Percentiles rank a stretch among this genome's conserved stretches.
Conservation (phyloP, 192 early-diverging fungal genomes). For the Coemansia sp. region DNA sequence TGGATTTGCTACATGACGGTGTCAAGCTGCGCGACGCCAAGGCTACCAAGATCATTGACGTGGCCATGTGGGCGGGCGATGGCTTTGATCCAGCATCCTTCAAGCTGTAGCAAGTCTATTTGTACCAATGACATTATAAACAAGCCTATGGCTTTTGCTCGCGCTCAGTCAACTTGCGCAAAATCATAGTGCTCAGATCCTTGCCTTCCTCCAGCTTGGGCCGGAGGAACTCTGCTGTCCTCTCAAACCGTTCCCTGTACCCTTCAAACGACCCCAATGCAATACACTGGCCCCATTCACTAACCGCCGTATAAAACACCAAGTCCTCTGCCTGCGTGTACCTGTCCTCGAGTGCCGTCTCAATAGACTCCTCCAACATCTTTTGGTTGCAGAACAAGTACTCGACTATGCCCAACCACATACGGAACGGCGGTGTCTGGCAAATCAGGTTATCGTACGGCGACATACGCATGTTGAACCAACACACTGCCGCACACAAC, state of each 20-base stretch:
- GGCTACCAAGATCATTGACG: slow-evolving; percentile 28
- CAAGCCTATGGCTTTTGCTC: not conserved
- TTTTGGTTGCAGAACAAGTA: slow-evolving; percentile 79
- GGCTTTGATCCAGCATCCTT: slow-evolving; percentile 28
- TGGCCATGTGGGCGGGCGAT: slow-evolving; percentile 42
- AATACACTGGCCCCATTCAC: slow-evolving; percentile 92
- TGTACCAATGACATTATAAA: too few relatives aligned
- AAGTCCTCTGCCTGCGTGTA: slow-evolving; percentile 71
- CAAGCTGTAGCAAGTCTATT: slow-evolving; percentile 11
- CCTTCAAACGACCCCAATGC: slow-evolving; percentile 72
- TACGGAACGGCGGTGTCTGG: slow-evolving; percentile 89
- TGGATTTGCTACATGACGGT: slow-evolving; percentile 43
- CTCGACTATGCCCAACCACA: slow-evolving; percentile 93
- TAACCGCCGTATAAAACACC: slow-evolving; percentile 87
- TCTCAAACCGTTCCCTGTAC: slow-evolving; percentile 79
- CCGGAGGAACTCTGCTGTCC: slow-evolving; percentile 77
- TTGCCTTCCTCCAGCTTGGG: slow-evolving; percentile 56
- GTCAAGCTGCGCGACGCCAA: slow-evolving; percentile 24
- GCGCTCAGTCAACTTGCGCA: slow-evolving; percentile 38
- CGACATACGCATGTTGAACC: slow-evolving; percentile 75
- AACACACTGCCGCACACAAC: slow-evolving; percentile 91
- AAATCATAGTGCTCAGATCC: slow-evolving; percentile 50
- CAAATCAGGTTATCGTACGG: slow-evolving; percentile 94
- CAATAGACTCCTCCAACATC: slow-evolving; percentile 81
- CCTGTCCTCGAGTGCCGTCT: slow-evolving; percentile 69